Evolutionary conservation across 1,139 yeast genomes (phyloP), one percentile per base, ranked within the genome.

Genomic region (Spencermartinsiella ligniputridi): DNA sequence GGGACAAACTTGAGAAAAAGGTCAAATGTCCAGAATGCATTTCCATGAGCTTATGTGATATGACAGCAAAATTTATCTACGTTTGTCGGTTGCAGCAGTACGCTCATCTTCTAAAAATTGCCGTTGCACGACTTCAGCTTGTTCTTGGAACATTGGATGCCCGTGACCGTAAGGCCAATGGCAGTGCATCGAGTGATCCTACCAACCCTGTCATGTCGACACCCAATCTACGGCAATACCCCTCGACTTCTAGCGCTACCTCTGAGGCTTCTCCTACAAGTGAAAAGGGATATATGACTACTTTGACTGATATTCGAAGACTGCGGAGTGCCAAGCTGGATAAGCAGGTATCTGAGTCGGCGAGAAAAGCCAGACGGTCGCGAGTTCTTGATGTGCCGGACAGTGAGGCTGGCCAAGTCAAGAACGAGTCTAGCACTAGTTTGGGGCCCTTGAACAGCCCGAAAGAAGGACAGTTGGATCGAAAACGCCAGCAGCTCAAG

Each of bases 71-170:
- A 0, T 88, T 90, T 60, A 74, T 69, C 39, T 58, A 66, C n/a
- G 81, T 89, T 0, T 74, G 87, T 3, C 83, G 81, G 50, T 72
- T 88, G 41, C 65, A 78, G 17, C 97, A 92, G 63, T 75, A 88
- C 60, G 72, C 83, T 20, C 88, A 80, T 60, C 68, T 92, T 41
- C 69, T 90, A 52, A 84, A 86, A 56, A 89, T 92, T 53, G 97
- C 97, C 0, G 71, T 89, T 40, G 78, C 83, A 4, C 74, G 97
- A 47, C 83, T 96, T 2, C 80, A 78, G 55, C 75, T 81, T 18
- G 89, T 84, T 0, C 79, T 87, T 76, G 72, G 71, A 27, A 67
- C 69, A 17, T 53, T 52, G 37, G 75, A 72, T 49, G 55, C 62
- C 1, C 44, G 61, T 8, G 61, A 60, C 35, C 48, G 50, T 22